Evolutionary conservation across 2,329 filamentous ascomycete species (phyloP).

Genomic region (Fusarium virguliforme): DNA sequence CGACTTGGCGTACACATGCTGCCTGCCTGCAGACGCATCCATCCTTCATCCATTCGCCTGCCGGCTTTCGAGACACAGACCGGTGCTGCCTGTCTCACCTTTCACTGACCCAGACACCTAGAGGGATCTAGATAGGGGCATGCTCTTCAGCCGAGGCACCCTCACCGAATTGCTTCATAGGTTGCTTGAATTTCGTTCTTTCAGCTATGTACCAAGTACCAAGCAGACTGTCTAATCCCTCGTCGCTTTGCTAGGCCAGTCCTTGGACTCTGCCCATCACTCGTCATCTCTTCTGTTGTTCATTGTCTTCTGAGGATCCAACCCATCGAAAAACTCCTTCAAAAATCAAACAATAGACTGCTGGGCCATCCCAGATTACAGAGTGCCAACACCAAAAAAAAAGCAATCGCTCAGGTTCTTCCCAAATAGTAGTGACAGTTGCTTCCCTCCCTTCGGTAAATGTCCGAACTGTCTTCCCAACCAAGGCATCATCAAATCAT

Average conservation of each 20-base stretch:
- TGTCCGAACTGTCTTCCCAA: constrained; percentile 2
- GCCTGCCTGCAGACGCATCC: constrained; percentile 1
- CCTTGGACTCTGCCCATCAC: constrained; percentile 27
- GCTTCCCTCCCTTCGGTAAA: constrained; percentile 16
- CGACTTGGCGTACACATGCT: constrained; percentile 8
- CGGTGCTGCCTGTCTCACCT: constrained; percentile 1
- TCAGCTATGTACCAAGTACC: constrained; percentile 19
- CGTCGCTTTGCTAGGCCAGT: constrained; percentile 24
- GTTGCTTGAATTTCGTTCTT: constrained; percentile 16
- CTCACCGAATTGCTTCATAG: not conserved
- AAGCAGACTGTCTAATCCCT: constrained; percentile 23
- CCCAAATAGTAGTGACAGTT: constrained; percentile 28
- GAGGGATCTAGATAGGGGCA: not conserved
- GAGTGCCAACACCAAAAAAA: constrained; percentile 22
- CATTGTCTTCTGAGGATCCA: not conserved
- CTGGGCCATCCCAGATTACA: constrained; percentile 28
- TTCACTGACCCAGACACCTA: not conserved
- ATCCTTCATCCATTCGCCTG: not conserved
- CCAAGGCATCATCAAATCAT: constrained; percentile 33
- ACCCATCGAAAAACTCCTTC: constrained; percentile 8
- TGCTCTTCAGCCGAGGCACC: not conserved
- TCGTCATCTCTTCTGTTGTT: constrained; percentile 12
- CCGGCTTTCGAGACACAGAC: not conserved
- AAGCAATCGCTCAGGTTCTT: constrained; percentile 29
- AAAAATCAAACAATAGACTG: constrained; percentile 19